phyloP scores from a whole-genome alignment of 164 flowering plant genomes.

The Dillenia suffruticosa region DNA sequence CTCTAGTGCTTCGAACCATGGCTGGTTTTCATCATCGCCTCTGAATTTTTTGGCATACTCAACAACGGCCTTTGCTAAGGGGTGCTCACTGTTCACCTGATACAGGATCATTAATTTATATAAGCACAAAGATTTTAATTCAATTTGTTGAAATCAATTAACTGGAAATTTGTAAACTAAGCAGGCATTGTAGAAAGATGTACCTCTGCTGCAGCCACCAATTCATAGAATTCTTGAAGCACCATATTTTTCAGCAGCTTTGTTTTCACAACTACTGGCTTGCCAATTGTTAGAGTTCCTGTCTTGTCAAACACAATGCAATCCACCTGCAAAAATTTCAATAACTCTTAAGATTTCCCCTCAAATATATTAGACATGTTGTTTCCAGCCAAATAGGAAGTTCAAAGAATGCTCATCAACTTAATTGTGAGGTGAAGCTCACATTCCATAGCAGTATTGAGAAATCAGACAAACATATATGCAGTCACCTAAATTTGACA shows the following conservation, averaged over 20 bases:
- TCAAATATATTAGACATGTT: background rate
- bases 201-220: conserved; percentile 87
- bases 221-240: conserved; percentile 57
- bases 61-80: conserved; percentile 81
- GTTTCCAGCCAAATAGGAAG: background rate
- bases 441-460: too few relatives aligned
- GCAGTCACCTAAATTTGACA: too few relatives aligned
- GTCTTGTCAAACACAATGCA: conserved; percentile 95
- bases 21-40: conserved; percentile 38
- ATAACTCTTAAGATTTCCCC: background rate
- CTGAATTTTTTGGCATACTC: conserved; percentile 67
- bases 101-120: background rate
- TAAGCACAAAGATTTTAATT: too few relatives aligned
- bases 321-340: conserved; percentile 48
- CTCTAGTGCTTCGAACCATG: conserved; percentile 55
- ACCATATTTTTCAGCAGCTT: conserved; percentile 57
- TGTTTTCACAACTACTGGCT: conserved; percentile 74
- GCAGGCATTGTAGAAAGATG: background rate
- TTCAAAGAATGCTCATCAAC: too few relatives aligned
- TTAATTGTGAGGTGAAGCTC: too few relatives aligned
- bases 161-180: too few relatives aligned
- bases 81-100: conserved; percentile 88
- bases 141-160: too few relatives aligned
- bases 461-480: too few relatives aligned
- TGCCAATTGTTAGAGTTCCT: conserved; percentile 86